These are phyloP conservation scores for Clarireedia homoeocarpa DNA, from an alignment of 2,329 filamentous ascomycete species.

Conservation along the genomic window DNA sequence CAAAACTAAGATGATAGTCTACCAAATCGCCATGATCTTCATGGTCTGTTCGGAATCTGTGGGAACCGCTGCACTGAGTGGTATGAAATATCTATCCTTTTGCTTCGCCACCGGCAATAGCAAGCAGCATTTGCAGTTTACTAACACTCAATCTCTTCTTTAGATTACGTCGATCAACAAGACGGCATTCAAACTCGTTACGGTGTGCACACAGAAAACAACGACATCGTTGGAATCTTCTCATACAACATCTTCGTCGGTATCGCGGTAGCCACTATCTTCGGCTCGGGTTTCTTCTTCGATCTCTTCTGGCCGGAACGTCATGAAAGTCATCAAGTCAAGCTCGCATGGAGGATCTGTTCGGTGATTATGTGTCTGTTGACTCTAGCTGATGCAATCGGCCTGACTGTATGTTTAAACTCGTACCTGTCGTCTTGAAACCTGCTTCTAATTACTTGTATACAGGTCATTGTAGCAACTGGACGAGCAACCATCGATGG, in stretches of 20 bases:
- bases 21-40: constrained; percentile 51
- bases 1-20: constrained; percentile 50
- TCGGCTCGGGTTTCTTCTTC: constrained; percentile 53
- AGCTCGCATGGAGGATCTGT: constrained; percentile 46
- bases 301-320: constrained; percentile 54
- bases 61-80: constrained; percentile 46
- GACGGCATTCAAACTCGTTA: constrained; percentile 35
- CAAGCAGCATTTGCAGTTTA: neutral
- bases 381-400: constrained; percentile 39
- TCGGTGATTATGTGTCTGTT: constrained; percentile 40
- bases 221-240: constrained; percentile 46
- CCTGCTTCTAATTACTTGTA: neutral
- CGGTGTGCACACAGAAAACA: constrained; percentile 41
- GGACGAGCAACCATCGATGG: constrained; percentile 39
- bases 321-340: constrained; percentile 39
- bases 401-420: constrained; percentile 33
- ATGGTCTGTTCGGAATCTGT: constrained; percentile 49
- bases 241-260: constrained; percentile 53
- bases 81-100: constrained; percentile 29
- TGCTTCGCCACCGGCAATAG: neutral
- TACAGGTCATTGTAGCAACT: constrained; percentile 38
- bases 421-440: neutral
- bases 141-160: neutral
- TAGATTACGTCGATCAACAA: constrained; percentile 49
- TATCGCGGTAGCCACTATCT: constrained; percentile 48